phyloP scores from a whole-genome alignment of 495 filamentous ascomycete species.

The Aspergillus panamensis region DNA sequence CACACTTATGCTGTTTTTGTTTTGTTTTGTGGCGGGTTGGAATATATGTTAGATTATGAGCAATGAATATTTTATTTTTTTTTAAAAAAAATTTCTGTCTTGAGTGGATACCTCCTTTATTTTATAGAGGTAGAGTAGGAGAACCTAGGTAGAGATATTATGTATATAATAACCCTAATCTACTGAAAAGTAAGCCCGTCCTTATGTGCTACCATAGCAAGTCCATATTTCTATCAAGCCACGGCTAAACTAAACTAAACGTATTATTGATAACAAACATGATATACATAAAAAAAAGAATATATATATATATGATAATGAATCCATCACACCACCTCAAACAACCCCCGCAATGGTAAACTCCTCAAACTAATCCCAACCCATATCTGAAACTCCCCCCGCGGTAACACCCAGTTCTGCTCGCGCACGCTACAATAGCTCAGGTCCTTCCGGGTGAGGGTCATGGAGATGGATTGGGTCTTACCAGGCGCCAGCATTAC shows the following conservation, averaged over 20 bases:
- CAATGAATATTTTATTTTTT: conserved; percentile 3
- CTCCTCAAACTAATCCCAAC: conserved; percentile 61
- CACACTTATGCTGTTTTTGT: background rate
- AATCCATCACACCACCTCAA: conserved; percentile 18
- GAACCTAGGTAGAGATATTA: too few species aligned
- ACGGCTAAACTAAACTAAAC: too few species aligned
- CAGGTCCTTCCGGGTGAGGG: conserved; percentile 72
- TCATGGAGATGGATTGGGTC: conserved; percentile 58
- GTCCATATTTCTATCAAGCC: too few species aligned
- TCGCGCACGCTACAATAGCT: conserved; percentile 76
- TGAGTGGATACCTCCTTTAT: too few species aligned
- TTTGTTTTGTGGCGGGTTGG: background rate
- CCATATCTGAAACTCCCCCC: conserved; percentile 53
- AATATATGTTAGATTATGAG: conserved; percentile 10
- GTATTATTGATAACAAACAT: too few species aligned
- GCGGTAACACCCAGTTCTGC: conserved; percentile 83
- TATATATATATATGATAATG: too few species aligned
- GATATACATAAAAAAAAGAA: too few species aligned
- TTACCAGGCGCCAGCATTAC: conserved; percentile 56
- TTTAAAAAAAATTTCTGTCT: too few species aligned
- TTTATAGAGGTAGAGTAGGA: too few species aligned
- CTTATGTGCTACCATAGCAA: too few species aligned
- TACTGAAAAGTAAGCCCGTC: too few species aligned
- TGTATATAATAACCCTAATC: too few species aligned
- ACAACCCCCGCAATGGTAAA: conserved; percentile 42